Base-by-base conservation (phyloP, 768 basidiomycete species). In the Piloderma croceum region DNA sequence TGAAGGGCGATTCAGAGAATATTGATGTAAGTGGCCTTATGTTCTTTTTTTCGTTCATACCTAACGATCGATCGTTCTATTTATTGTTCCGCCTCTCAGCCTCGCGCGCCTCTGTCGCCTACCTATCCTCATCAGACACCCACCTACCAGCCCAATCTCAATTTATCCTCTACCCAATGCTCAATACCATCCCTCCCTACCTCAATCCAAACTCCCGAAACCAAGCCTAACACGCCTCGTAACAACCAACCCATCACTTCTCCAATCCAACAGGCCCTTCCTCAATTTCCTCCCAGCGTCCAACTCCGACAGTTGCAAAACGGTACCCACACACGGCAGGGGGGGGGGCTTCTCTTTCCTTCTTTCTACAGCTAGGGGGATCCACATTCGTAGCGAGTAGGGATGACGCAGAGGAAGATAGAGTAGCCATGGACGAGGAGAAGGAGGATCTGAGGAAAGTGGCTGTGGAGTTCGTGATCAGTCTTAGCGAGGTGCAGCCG, bases 401-500 rank as follows among this genome's bases (percentile, higher is more conserved):
- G 5, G 54, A 19, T 10, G 56, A 53, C 21, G 60, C 59, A 3
- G 54, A 64, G 3, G 70, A 72, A 31, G 52, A 56, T 4, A 29
- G 10, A 15, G 48, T 45, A 0, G 67, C 70, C 12, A 74, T 72
- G 19, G 71, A 74, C 13, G 84, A 90, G 36, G 81, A 84, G 42
- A 72, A 76, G 39, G 74, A 80, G 29, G 80, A 81, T 15, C 69
- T 88, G 22, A 69, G 88, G 7, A 75, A 80, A 38, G 76, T 79
- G 1, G 84, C 87, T 7, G 63, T 91, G 9, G 90, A 93, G 59
- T 77, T 93, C 39, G 82, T 93, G 77, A 69, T 92, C 39, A 78
- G 76, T 10, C 60, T 94, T 13, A 78, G 74, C 21, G 90, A 93
- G 60, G 76, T 85, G 3, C 69, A 73, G 24, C 80, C 87, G 0